phyloP scores from a whole-genome alignment of 2,329 filamentous ascomycete species.

The Penicillium frequentans region DNA sequence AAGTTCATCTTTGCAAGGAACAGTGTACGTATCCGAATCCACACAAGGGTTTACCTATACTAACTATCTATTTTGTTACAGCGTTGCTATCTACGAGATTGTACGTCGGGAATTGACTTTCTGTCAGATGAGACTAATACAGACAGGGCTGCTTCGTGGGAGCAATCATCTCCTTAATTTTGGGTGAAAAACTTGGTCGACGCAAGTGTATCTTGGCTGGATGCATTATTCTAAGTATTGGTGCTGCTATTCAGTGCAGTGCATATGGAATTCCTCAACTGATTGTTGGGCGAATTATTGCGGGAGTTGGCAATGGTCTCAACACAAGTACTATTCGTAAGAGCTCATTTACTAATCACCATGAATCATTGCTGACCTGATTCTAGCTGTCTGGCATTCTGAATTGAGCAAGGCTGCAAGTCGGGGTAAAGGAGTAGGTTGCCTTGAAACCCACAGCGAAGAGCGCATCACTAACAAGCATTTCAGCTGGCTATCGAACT shows the following conservation, averaged over 20 bases:
- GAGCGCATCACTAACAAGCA: slow-evolving; percentile 7
- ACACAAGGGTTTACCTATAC: background rate
- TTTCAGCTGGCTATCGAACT: slow-evolving; percentile 28
- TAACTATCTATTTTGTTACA: background rate
- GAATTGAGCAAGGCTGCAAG: slow-evolving; percentile 29
- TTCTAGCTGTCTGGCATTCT: slow-evolving; percentile 31
- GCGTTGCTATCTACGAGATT: slow-evolving; percentile 48
- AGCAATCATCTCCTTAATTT: slow-evolving; percentile 41
- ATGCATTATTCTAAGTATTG: slow-evolving; percentile 29
- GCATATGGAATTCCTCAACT: slow-evolving; percentile 37
- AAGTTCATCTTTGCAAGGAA: slow-evolving; percentile 47
- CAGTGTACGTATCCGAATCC: slow-evolving; percentile 31
- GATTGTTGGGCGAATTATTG: slow-evolving; percentile 50
- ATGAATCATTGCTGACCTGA: background rate
- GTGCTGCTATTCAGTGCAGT: slow-evolving; percentile 29
- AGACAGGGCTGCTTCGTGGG: slow-evolving; percentile 58
- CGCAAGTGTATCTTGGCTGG: slow-evolving; percentile 51
- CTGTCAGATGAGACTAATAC: background rate
- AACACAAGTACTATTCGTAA: slow-evolving; percentile 40
- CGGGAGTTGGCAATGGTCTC: slow-evolving; percentile 52
- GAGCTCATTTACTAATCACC: slow-evolving; percentile 13
- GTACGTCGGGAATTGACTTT: slow-evolving; percentile 12
- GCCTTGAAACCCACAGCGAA: background rate
- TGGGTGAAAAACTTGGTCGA: slow-evolving; percentile 51
- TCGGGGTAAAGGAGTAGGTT: slow-evolving; percentile 29